Evolutionary conservation across 805 yeast genomes (phyloP).

Genomic region (Henningerozyma blattae): DNA sequence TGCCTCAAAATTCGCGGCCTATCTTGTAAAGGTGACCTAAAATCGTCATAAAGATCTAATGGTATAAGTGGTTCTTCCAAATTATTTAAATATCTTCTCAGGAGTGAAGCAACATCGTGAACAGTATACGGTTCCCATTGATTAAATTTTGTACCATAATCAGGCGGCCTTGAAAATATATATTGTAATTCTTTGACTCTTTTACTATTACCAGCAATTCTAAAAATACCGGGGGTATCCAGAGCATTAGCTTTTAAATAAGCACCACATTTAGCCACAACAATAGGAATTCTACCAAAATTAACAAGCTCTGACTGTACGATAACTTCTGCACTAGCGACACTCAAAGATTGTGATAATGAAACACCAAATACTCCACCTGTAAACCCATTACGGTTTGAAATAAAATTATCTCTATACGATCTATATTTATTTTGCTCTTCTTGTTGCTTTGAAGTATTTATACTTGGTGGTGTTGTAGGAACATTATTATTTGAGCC

Average conservation of each 20-base stretch:
- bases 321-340: conserved; percentile 57
- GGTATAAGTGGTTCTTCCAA: conserved; percentile 92
- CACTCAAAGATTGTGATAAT: conserved; percentile 51
- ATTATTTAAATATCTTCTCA: conserved; percentile 75
- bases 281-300: conserved; percentile 83
- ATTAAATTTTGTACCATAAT: conserved; percentile 67
- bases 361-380: conserved; percentile 69
- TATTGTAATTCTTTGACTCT: conserved; percentile 78
- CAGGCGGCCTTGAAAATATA: conserved; percentile 77
- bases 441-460: background rate
- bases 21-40: conserved; percentile 63
- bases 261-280: conserved; percentile 93
- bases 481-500: background rate
- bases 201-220: conserved; percentile 86
- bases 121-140: conserved; percentile 91
- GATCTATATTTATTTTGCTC: conserved; percentile 15
- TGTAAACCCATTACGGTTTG: conserved; percentile 26
- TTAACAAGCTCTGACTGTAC: conserved; percentile 49
- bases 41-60: conserved; percentile 56
- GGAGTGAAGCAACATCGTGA: conserved; percentile 89
- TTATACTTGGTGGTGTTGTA: too few relatives aligned
- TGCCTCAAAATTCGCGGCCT: conserved; percentile 56
- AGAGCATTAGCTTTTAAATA: conserved; percentile 68
- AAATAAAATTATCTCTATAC: conserved; percentile 28
- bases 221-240: conserved; percentile 78